These are phyloP conservation scores for Monosporascus sp. DNA, from an alignment of 2,329 filamentous ascomycete genomes.

Conservation along the genomic window DNA sequence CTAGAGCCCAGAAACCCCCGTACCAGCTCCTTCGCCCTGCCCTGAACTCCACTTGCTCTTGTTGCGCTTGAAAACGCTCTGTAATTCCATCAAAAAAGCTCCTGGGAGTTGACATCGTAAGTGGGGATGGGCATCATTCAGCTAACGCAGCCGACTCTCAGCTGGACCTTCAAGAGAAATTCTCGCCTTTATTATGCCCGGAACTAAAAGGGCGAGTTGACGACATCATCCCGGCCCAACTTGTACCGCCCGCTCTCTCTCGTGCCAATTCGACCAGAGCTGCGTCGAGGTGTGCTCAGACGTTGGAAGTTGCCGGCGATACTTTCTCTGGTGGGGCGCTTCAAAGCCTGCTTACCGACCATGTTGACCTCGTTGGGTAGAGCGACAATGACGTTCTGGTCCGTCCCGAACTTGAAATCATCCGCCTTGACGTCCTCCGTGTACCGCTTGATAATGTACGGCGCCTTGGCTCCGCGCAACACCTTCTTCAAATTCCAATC, in stretches of 20 bases:
- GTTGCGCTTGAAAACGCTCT: no score
- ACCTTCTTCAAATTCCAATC: slow-evolving; percentile 96
- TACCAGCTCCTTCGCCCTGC: no score
- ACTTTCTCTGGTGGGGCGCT: slow-evolving; percentile 86
- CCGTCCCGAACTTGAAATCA: slow-evolving; percentile 94
- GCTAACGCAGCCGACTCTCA: not conserved
- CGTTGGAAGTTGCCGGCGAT: slow-evolving; percentile 62
- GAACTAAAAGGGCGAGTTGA: slow-evolving; percentile 61
- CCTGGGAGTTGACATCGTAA: no score
- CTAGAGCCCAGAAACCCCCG: no score
- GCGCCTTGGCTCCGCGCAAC: slow-evolving; percentile 71
- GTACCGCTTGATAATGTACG: slow-evolving; percentile 96
- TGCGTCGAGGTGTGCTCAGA: slow-evolving; percentile 45
- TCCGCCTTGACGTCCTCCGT: slow-evolving; percentile 94
- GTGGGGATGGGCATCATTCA: no score
- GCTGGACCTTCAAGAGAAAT: not conserved
- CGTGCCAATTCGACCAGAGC: slow-evolving; percentile 47
- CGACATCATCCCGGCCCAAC: slow-evolving; percentile 76
- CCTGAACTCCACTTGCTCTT: no score
- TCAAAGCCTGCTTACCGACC: slow-evolving; percentile 81
- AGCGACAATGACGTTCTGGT: slow-evolving; percentile 97
- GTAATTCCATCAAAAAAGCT: no score
- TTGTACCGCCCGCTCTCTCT: slow-evolving; percentile 61
- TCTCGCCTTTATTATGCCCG: not conserved
- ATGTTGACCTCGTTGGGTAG: slow-evolving; percentile 97